Base-by-base conservation (phyloP, 2,329 filamentous ascomycete species). In the Macrophomina phaseolina region DNA sequence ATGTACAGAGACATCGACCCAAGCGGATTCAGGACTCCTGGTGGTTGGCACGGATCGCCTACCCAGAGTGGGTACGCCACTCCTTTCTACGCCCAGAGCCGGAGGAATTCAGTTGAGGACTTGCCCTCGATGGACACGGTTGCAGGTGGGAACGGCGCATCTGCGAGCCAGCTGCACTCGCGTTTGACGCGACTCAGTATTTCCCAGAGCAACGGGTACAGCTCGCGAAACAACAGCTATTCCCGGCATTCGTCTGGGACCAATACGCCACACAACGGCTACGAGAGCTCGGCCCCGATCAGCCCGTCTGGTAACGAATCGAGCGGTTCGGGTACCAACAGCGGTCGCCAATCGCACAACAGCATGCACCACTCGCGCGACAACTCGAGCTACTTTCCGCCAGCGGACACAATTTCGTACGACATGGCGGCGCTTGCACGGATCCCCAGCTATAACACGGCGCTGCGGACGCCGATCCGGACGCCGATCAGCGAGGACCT, bases 1-100 rank as follows among this genome's bases (percentile, higher is more conserved):
- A 84, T 98, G 1, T 99, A 97, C 79, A 92, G 93, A 71, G 92
- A 94, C 69, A 86, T 97, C 67, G 92, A 97, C 72, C 85, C 88
- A 8, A 88, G 85, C 64, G 92, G 92, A n/a, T 91, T 94, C 76
- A 90, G 93, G 79, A 94, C 91, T 0, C 91, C 92, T 0, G 88
- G 85, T 1, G 60, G 52, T 9, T 65, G 62, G 62, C 52, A 66
- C n/a, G 63, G 63, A 7, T 67, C 65, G 12, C 65, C 65, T 28
- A 42, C 32, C 5, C 65, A 61, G 48, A 85, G 81, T 69, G 82
- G 79, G 18, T 75, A 92, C 67, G 93, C 87, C 75, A 97, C 93
- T 42, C 95, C 95, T 0, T 90, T 93, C 72, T 89, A 89, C 72
- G 85, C 91, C 1, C 84, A 86, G 49, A 88, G 85, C 64, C 89